phyloP scores from a whole-genome alignment of 306 rosid species.

The Cicer bijugum region DNA sequence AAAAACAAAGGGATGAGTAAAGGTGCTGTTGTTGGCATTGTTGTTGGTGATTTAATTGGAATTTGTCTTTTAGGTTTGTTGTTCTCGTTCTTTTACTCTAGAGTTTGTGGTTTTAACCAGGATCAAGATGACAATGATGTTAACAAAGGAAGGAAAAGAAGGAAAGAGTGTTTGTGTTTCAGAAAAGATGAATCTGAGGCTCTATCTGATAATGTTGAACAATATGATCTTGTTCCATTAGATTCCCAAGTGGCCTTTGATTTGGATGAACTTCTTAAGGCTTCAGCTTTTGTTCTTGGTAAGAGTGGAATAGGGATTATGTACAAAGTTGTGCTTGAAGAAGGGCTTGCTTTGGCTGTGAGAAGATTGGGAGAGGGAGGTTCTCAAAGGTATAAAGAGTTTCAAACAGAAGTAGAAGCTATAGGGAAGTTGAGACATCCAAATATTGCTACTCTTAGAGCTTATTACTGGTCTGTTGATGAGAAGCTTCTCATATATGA shows the following conservation, averaged over 20 bases:
- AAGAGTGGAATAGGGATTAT: slow-evolving; percentile 96
- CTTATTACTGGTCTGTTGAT: slow-evolving; percentile 98
- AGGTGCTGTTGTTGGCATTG: slow-evolving; percentile 71
- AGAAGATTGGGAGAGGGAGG: slow-evolving; percentile 98
- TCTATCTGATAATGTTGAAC: slow-evolving; percentile 79
- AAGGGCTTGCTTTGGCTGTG: slow-evolving; percentile 85
- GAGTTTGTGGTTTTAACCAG: slow-evolving; percentile 65
- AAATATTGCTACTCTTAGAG: slow-evolving; percentile 77
- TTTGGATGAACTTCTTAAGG: slow-evolving; percentile 98
- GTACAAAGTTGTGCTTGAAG: slow-evolving; percentile 97
- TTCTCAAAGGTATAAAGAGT: slow-evolving; percentile 94
- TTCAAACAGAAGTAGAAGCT: slow-evolving; percentile 98
- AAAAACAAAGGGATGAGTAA: slow-evolving; percentile 73
- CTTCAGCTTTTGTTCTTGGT: slow-evolving; percentile 96
- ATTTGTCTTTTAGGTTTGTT: slow-evolving; percentile 86
- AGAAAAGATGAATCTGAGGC: slow-evolving; percentile 75
- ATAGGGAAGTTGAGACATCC: slow-evolving; percentile 94
- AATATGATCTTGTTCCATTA: slow-evolving; percentile 86
- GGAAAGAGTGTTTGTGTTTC: slow-evolving; percentile 78
- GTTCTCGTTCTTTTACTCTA: slow-evolving; percentile 82
- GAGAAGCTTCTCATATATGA: slow-evolving; percentile 96
- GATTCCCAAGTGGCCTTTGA: slow-evolving; percentile 82
- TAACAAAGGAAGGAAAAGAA: slow-evolving; percentile 62
- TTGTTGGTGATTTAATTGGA: slow-evolving; percentile 81
- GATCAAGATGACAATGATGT: slow-evolving; percentile 56